phyloP scores from a whole-genome alignment of 139 green algal genomes.

The Zygnema circumcarinatum region DNA sequence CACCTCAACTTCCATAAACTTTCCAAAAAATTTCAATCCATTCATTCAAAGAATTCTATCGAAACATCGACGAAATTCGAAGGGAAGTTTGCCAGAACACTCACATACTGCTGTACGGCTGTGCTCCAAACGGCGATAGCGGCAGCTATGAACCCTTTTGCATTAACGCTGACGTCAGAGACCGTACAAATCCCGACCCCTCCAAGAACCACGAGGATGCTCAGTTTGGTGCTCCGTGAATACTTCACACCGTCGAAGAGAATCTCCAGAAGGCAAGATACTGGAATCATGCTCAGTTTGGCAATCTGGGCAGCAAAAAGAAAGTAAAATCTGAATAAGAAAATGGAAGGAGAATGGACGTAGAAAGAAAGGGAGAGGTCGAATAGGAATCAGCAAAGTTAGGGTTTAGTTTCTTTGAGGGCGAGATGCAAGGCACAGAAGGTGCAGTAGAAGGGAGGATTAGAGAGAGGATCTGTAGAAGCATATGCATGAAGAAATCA shows the following conservation, averaged over 20 bases:
- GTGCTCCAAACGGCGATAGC: conserved; percentile 47
- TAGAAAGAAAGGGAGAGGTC: background rate
- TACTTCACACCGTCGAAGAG: conserved; percentile 80
- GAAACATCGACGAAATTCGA: too few relatives aligned
- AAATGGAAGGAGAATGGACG: background rate
- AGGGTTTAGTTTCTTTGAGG: too few relatives aligned
- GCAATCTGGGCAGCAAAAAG: conserved; percentile 71
- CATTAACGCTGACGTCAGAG: conserved; percentile 50
- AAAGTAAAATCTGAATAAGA: too few relatives aligned
- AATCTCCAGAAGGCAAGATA: conserved; percentile 84
- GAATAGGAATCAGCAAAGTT: too few relatives aligned
- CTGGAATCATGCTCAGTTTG: conserved; percentile 95
- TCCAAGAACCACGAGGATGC: conserved; percentile 76
- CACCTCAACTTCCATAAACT: too few relatives aligned
- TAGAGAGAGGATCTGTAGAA: too few relatives aligned
- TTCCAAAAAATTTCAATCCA: too few relatives aligned
- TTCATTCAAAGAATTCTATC: too few relatives aligned
- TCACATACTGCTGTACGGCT: conserved; percentile 59
- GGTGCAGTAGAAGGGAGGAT: too few relatives aligned
- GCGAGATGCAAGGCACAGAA: too few relatives aligned
- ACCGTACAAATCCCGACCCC: conserved; percentile 73
- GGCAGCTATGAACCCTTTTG: conserved; percentile 44
- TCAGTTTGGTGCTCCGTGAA: conserved; percentile 58
- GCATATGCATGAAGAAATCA: too few relatives aligned
- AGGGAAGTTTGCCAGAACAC: conserved; percentile 12